Base-by-base conservation (phyloP, 2,329 filamentous ascomycete genomes). In the Phaeosphaeriaceae sp. region DNA sequence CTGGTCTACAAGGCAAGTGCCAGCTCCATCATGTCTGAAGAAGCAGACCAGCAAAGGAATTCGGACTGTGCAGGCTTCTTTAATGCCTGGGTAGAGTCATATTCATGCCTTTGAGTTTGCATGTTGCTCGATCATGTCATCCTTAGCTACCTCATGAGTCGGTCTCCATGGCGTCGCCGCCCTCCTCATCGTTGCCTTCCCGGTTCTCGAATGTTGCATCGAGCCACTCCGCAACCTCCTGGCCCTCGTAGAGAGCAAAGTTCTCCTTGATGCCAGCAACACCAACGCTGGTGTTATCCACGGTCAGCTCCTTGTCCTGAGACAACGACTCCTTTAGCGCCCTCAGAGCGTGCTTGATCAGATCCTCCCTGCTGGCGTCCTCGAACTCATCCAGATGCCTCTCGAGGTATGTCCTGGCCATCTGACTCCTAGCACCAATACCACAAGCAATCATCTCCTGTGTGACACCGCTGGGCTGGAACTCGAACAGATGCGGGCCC, bases 391-490 rank as follows among this genome's bases (percentile, higher is more conserved):
- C 93, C 61, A 97, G 81, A 80, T 97, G 91, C 74, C 92, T 87
- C 86, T 99, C 95, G 55, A 99, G 84, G 80, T 99, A 99, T 63
- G 95, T 99, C 74, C 95, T 85, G 22, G 95, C 95, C 92, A 98
- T 98, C 83, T 99, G 95, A 78, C 91, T 95, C 70, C 95, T 86
- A 48, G 95, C 95, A 53, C 95, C 95, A 77, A 99, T 99, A 58
- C 93, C 94, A 76, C 94, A 97, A 22, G 95, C 95, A 50, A 91
- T 79, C 92, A 98, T 98, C 86, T 99, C 95, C 76, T 97, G 91
- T 71, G 93, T 97, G 85, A 98, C 90, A 48, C 95, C 95, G 54
- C 88, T 92, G 11, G 95, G 95, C 82, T 97, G 94, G 85, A 99
- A 99, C 81, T 99, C 95, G 81, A 96, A 99, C 63, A 99, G 87